Evolutionary conservation across 306 rosid species (phyloP).

Genomic region (Glycyrrhiza uralensis): DNA sequence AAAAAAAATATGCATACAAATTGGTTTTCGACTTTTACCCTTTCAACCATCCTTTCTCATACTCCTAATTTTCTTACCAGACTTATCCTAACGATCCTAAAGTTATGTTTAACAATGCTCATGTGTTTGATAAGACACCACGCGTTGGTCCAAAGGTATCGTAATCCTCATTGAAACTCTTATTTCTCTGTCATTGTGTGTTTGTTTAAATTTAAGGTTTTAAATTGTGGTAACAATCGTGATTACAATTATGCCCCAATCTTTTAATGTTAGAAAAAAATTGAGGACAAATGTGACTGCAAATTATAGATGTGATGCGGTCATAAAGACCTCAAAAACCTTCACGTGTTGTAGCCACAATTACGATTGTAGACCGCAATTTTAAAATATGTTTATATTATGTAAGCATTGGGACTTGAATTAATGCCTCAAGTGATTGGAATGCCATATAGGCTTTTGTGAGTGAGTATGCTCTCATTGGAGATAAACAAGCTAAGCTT

Average conservation of each 20-base stretch:
- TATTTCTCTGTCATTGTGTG: too few species aligned
- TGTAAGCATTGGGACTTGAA: background rate
- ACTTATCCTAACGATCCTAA: conserved; percentile 40
- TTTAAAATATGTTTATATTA: background rate
- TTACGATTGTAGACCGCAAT: too few species aligned
- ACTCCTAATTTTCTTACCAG: conserved; percentile 34
- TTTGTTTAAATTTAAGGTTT: too few species aligned
- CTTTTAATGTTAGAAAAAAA: too few species aligned
- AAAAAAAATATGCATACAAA: background rate
- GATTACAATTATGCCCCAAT: too few species aligned
- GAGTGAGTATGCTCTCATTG: conserved; percentile 79
- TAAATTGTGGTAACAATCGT: too few species aligned
- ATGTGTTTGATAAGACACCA: conserved; percentile 51
- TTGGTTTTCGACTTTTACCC: background rate
- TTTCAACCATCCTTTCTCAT: conserved; percentile 12
- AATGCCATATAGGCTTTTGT: conserved; percentile 67
- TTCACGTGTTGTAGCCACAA: too few species aligned
- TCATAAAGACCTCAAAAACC: too few species aligned
- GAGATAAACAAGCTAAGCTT: conserved; percentile 38
- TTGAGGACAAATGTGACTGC: too few species aligned
- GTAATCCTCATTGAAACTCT: background rate
- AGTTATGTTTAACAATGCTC: conserved; percentile 48
- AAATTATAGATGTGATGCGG: too few species aligned
- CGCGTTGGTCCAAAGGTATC: conserved; percentile 47
- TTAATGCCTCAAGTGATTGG: conserved; percentile 6